These are phyloP conservation scores for Astragalus membranaceus DNA, from an alignment of 306 rosid species.

Conservation along the genomic window DNA sequence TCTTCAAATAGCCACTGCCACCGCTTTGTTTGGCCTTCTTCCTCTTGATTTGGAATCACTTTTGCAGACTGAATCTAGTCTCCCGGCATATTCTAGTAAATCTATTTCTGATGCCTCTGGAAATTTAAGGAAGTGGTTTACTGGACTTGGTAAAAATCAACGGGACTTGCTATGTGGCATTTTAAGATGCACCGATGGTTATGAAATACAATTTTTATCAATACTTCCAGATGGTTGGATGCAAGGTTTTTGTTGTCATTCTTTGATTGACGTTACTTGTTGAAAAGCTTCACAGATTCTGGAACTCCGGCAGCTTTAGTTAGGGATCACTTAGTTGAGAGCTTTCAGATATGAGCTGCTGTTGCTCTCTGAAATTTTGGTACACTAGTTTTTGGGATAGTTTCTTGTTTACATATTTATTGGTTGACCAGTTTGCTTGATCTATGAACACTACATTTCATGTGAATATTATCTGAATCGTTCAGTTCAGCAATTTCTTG, in stretches of 20 bases:
- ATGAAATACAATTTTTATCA: conserved; percentile 11
- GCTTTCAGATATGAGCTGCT: background rate
- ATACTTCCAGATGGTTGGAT: conserved; percentile 23
- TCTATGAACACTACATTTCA: background rate
- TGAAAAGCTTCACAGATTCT: conserved; percentile 8
- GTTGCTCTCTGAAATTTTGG: background rate
- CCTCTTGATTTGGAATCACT: conserved; percentile 48
- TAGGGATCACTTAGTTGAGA: conserved; percentile 5
- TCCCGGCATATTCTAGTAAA: conserved; percentile 5
- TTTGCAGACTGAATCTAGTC: conserved; percentile 21
- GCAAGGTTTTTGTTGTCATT: background rate
- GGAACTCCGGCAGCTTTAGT: conserved; percentile 1
- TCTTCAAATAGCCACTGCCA: conserved; percentile 51
- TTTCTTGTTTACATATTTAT: background rate
- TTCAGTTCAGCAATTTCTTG: background rate
- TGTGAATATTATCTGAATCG: background rate
- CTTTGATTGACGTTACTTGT: background rate
- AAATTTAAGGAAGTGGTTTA: conserved; percentile 50
- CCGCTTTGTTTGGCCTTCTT: conserved; percentile 51
- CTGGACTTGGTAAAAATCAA: conserved; percentile 41
- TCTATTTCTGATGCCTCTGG: conserved; percentile 21
- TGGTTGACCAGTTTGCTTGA: background rate
- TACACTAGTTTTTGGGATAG: background rate
- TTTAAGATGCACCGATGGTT: conserved; percentile 12
- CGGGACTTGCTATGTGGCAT: conserved; percentile 34